phyloP scores from a whole-genome alignment of 139 green algal genomes.

The Diplosphaera chodatii region DNA sequence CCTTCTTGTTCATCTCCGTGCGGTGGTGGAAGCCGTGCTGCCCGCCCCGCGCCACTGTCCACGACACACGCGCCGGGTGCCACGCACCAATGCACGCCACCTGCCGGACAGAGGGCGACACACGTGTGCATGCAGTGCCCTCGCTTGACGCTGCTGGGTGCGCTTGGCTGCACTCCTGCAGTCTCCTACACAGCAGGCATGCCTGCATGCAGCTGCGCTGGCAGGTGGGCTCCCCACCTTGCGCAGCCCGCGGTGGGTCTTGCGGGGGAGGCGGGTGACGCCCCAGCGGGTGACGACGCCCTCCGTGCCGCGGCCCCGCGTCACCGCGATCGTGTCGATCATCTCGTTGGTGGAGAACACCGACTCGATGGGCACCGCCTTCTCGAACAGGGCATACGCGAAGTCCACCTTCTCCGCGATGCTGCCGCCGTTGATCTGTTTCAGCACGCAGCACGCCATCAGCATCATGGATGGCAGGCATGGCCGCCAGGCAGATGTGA shows the following conservation, averaged over 20 bases:
- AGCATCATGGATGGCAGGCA: no score
- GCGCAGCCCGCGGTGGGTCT: constrained; percentile 98
- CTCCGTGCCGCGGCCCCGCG: constrained; percentile 89
- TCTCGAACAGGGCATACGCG: constrained; percentile 89
- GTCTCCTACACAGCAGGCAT: no score
- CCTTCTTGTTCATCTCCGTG: constrained; percentile 99
- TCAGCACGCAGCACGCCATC: no score
- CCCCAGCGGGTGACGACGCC: constrained; percentile 97
- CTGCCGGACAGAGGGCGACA: constrained; percentile 4
- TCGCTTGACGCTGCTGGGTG: no score
- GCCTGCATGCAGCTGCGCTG: no score
- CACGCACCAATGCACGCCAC: constrained; percentile 97
- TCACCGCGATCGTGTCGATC: constrained; percentile 99
- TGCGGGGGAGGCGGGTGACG: constrained; percentile 95
- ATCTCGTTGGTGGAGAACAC: constrained; percentile 94
- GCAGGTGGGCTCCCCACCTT: constrained; percentile 61
- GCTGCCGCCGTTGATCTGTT: constrained; percentile 92
- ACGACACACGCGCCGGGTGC: constrained; percentile 95
- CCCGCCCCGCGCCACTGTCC: constrained; percentile 91
- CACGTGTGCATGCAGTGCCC: not conserved
- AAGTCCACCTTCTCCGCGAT: constrained; percentile 96
- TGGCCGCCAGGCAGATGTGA: no score
- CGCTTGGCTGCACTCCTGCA: no score
- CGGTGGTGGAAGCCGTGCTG: constrained; percentile 97
- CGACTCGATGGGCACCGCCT: constrained; percentile 77